Base-by-base conservation (phyloP, 306 rosid species). In the Senna tora region DNA sequence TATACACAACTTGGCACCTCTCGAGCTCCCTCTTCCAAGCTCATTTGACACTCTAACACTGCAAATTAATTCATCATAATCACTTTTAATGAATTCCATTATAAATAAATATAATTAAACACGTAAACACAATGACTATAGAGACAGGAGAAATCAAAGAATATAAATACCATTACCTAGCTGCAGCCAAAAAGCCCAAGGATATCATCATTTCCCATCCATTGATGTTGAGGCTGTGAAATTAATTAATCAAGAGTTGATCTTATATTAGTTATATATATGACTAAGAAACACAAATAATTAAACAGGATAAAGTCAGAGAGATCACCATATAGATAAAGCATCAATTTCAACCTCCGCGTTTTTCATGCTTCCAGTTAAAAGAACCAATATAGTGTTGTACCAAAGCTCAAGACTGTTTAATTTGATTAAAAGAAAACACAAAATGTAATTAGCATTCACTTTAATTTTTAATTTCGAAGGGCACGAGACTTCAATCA, bases 191-290 rank as follows among this genome's bases (percentile, higher is more conserved):
- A 72, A 84, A 84, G 41, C 92, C 89, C 28, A 87, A 72, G 43
- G 78, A 65, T 64, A 87, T 65, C 92, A 87, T 87, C 78, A 84
- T 80, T 79, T 82, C 86, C 89, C 92, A 87, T 43, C 87, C 87
- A 61, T 41, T 75, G 71, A 87, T 84, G 53, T 84, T 87, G 59
- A 87, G 86, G 46, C 92, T 87, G 74, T 10, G 60, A 72, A 11
- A 60, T 8, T 36, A 33, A 33, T 33, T 33, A 36, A 36, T 36
- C 30, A 25, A 25, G 2, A 25, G 30, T 3, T 25, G 30, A 3
- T 25, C 30, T 25, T 25, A 25, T 25, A 25, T 25, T 1, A 1
- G 3, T 25, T 25, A 25, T 25, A 25, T 25, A 25, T 25, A 25
- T 25, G 30, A 3, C 30, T 3, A 25, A 25, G 21, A 56, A 57